These are phyloP conservation scores for Sphaceloma murrayae DNA, from an alignment of 2,329 filamentous ascomycete species.

Conservation along the genomic window DNA sequence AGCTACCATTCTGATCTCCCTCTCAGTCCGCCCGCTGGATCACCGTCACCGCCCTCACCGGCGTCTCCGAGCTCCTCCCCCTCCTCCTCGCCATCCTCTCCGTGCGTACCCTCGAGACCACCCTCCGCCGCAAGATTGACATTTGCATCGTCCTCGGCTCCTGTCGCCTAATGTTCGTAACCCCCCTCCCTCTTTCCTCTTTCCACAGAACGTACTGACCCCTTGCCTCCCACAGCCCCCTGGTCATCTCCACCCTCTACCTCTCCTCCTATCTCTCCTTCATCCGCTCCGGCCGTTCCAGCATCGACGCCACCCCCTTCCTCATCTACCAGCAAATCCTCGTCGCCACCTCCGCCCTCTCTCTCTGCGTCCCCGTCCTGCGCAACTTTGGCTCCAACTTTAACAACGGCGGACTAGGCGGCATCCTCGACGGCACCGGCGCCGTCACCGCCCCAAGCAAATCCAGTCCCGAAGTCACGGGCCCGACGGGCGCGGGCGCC, in stretches of 20 bases:
- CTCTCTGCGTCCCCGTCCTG: conserved; percentile 9
- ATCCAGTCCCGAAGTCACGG: background rate
- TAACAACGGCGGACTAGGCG: conserved; percentile 14
- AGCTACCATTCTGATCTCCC: background rate
- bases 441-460: background rate
- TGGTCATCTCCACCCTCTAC: conserved; percentile 11
- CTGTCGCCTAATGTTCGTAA: conserved; percentile 1
- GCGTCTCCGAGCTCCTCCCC: conserved; percentile 11
- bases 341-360: conserved; percentile 9
- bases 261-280: conserved; percentile 12
- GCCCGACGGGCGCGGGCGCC: background rate
- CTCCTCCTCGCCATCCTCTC: conserved; percentile 11
- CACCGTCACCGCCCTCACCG: conserved; percentile 5
- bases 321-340: conserved; percentile 16
- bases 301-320: conserved; percentile 6
- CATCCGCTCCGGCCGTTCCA: background rate
- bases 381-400: conserved; percentile 14
- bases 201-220: background rate
- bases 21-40: conserved; percentile 8
- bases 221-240: background rate
- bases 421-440: conserved; percentile 13
- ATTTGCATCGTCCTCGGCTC: no score
- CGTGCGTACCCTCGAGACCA: conserved; percentile 13
- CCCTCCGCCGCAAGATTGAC: conserved; percentile 11
- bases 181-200: background rate